Conservation (phyloP, 129 eudicot genomes). For the Pseudognaphalium luteoalbum region DNA sequence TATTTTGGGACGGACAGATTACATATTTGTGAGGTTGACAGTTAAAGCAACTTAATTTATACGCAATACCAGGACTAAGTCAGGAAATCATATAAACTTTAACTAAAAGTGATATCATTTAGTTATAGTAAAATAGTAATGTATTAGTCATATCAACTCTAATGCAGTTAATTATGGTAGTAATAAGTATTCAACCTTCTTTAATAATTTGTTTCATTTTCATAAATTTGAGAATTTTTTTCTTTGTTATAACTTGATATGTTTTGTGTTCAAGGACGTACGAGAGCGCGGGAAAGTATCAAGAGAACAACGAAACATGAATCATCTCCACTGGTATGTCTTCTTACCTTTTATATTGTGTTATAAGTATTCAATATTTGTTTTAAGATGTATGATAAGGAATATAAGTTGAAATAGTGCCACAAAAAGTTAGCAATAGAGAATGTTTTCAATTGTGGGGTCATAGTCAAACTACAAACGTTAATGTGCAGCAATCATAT, state of each 20-base stretch:
- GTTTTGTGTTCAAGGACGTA: conserved; percentile 27
- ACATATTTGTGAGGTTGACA: no score
- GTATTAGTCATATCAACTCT: neutral
- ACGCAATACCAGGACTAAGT: no score
- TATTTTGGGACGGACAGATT: no score
- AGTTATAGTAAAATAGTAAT: no score
- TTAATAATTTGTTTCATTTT: conserved; percentile 1
- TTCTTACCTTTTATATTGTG: conserved; percentile 9
- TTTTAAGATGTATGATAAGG: neutral
- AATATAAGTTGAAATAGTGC: conserved; percentile 5
- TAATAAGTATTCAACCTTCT: neutral
- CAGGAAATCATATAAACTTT: no score
- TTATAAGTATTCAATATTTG: neutral
- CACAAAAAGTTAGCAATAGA: no score
- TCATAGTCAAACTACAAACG: no score
- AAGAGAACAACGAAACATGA: conserved; percentile 27
- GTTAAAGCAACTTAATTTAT: neutral
- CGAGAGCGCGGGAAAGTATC: conserved; percentile 31
- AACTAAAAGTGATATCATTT: no score
- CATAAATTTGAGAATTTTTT: neutral
- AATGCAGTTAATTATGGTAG: no score
- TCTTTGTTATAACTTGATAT: conserved; percentile 17
- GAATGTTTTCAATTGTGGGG: neutral
- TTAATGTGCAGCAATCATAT: no score
- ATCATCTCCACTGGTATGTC: conserved; percentile 35